phyloP scores from a whole-genome alignment of 1,284 basidiomycete genomes.

The Marasmius tenuissimus region DNA sequence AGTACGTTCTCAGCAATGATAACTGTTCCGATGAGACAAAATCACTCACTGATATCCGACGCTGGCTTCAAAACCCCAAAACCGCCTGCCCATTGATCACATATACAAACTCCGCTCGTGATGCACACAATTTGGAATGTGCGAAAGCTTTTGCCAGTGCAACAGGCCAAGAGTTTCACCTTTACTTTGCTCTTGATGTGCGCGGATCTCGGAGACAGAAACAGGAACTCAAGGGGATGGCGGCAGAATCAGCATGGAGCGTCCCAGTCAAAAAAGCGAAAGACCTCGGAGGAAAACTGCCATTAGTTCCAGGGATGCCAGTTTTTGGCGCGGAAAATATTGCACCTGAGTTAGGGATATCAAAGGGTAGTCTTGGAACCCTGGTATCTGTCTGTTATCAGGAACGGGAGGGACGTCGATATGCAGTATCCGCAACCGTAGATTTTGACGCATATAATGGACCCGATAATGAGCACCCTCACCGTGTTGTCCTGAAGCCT shows the following conservation, averaged over 20 bases:
- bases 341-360: conserved; percentile 14
- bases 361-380: conserved; percentile 16
- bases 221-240: conserved; percentile 1
- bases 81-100: conserved; percentile 15
- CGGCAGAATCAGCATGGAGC: conserved; percentile 15
- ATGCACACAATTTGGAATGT: conserved; percentile 12
- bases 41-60: background rate
- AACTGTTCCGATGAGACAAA: conserved; percentile 2
- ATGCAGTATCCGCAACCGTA: conserved; percentile 12
- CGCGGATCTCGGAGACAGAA: too few relatives aligned
- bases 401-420: conserved; percentile 9
- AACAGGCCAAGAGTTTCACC: conserved; percentile 13
- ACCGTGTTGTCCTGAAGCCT: conserved; percentile 5
- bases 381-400: conserved; percentile 12
- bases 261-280: conserved; percentile 14
- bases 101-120: conserved; percentile 16
- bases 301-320: conserved; percentile 17
- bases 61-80: too few relatives aligned
- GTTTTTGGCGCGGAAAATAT: conserved; percentile 17
- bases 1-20: conserved; percentile 4
- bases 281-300: conserved; percentile 15
- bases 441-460: too few relatives aligned
- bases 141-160: conserved; percentile 13
- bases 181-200: too few relatives aligned
- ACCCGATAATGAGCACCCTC: conserved; percentile 1